A percentile compares a stretch with the other conserved stretches of the same genome.
Evolutionary conservation across 208 protist species (phyloP).

Genomic region (Trypanosoma brucei): DNA sequence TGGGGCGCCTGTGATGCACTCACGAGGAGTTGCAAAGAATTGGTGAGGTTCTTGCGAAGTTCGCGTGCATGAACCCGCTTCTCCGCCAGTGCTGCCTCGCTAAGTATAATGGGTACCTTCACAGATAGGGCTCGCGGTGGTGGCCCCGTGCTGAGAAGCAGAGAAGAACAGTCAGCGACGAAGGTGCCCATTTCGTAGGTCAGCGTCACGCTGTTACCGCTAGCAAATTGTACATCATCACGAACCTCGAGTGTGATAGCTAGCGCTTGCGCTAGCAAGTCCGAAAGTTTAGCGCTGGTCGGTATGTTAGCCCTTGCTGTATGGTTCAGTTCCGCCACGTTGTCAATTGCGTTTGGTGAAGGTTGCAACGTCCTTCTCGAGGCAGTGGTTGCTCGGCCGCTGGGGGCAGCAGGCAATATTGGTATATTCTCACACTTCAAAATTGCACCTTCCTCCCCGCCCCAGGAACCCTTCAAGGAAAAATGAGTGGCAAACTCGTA

Average conservation of each 20-base stretch:
- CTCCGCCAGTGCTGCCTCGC: constrained; percentile 17
- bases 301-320: constrained; percentile 3
- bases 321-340: constrained; percentile 20
- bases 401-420: constrained; percentile 4
- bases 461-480: constrained; percentile 32
- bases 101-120: constrained; percentile 4
- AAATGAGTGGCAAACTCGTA: constrained; percentile 33
- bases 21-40: neutral
- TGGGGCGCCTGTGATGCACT: neutral
- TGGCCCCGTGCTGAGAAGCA: constrained; percentile 8
- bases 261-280: constrained; percentile 17
- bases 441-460: constrained; percentile 2
- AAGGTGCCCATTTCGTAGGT: constrained; percentile 16
- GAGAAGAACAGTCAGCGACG: constrained; percentile 11
- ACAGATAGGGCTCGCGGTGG: constrained; percentile 9
- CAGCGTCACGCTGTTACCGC: constrained; percentile 4
- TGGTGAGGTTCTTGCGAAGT: constrained; percentile 2
- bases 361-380: neutral
- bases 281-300: constrained; percentile 8
- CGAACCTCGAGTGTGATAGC: constrained; percentile 12
- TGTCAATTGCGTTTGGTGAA: constrained; percentile 10
- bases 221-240: constrained; percentile 23
- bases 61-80: constrained; percentile 8
- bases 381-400: neutral
- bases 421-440: constrained; percentile 9